Evolutionary conservation across 768 basidiomycete genomes (phyloP).

Genomic region (Imleria badia): DNA sequence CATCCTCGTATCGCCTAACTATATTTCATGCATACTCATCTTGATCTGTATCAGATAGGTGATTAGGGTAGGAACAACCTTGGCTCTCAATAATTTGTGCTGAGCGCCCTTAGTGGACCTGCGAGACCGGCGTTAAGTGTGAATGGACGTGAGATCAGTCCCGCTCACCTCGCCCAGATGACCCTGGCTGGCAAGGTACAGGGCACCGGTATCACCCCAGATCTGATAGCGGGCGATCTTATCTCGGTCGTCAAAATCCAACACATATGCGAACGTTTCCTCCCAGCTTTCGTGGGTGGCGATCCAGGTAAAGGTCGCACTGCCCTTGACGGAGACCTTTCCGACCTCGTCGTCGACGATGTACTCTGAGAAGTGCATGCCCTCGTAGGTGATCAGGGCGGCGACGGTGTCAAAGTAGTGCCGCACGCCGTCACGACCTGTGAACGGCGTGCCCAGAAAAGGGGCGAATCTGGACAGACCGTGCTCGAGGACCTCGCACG

Average conservation of each 20-base stretch:
- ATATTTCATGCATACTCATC: constrained; percentile 2
- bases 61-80: not conserved
- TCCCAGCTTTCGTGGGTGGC: constrained; percentile 55
- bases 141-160: not conserved
- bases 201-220: constrained; percentile 68
- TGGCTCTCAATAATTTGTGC: not conserved
- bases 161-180: constrained; percentile 28
- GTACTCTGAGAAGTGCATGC: constrained; percentile 55
- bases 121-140: not conserved
- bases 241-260: constrained; percentile 57
- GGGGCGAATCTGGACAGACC: constrained; percentile 55
- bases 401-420: constrained; percentile 51
- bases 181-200: constrained; percentile 59
- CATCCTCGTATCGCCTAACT: not conserved
- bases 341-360: constrained; percentile 49
- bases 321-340: constrained; percentile 56
- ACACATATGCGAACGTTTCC: constrained; percentile 57
- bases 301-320: constrained; percentile 56
- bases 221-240: constrained; percentile 63
- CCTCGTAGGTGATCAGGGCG: constrained; percentile 46
- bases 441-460: constrained; percentile 56
- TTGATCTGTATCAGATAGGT: constrained; percentile 16
- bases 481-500: constrained; percentile 51
- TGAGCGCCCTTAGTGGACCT: not conserved
- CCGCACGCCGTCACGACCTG: constrained; percentile 42